These are phyloP conservation scores for Scutellaria baicalensis DNA, from an alignment of 257 asterid species.

Conservation along the genomic window DNA sequence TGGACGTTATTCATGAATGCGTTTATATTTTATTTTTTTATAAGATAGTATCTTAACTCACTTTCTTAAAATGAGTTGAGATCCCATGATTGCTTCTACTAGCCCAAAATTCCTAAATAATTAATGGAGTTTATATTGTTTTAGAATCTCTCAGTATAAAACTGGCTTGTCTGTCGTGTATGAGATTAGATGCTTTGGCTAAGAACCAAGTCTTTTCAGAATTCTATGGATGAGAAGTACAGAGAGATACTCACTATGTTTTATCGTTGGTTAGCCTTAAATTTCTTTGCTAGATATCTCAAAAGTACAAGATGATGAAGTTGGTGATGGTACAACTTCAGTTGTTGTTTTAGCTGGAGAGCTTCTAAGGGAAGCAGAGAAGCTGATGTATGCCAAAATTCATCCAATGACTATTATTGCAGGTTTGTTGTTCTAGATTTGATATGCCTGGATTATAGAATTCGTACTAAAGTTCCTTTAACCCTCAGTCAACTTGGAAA, in stretches of 20 bases:
- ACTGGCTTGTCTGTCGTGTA: not conserved
- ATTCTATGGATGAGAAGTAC: not conserved
- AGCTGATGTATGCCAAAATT: slow-evolving; percentile 78
- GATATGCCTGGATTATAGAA: not conserved
- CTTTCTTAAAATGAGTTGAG: not conserved
- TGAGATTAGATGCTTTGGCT: not conserved
- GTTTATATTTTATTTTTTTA: not conserved
- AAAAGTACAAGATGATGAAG: slow-evolving; percentile 98
- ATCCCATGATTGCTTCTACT: not conserved
- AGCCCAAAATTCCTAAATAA: not conserved
- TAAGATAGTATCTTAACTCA: not conserved
- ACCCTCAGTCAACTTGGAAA: not conserved
- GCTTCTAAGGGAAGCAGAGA: slow-evolving; percentile 95
- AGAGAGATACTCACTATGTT: not conserved
- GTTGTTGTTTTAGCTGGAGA: slow-evolving; percentile 98
- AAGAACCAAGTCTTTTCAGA: not conserved
- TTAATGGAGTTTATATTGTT: not conserved
- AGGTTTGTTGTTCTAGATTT: slow-evolving; percentile 36
- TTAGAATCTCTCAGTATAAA: not conserved
- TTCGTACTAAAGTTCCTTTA: not conserved
- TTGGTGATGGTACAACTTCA: slow-evolving; percentile 98
- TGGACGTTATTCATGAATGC: not conserved
- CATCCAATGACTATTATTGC: slow-evolving; percentile 94
- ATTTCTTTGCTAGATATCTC: slow-evolving; percentile 61
- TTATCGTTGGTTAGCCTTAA: slow-evolving; percentile 20